Conservation (phyloP, 371 early-diverging fungal genomes). For the Mortierella sp. region DNA sequence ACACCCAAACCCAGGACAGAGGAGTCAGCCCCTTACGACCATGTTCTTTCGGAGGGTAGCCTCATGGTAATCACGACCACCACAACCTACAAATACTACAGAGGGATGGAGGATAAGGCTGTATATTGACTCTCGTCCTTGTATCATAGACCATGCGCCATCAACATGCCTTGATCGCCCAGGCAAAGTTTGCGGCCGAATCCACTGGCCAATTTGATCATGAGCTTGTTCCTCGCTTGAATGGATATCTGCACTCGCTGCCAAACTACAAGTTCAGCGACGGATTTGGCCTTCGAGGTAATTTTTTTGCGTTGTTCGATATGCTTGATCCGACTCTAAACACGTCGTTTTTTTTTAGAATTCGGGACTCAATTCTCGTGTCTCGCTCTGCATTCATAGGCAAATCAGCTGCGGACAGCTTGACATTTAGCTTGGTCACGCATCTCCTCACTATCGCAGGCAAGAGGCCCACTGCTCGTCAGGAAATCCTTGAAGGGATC, state of each 20-base stretch:
- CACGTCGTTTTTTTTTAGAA: not conserved
- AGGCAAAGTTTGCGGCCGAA: constrained; percentile 52
- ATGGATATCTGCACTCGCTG: constrained; percentile 43
- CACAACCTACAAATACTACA: too few relatives aligned
- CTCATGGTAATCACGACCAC: constrained; percentile 21
- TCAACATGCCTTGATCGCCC: constrained; percentile 48
- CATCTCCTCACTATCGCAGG: constrained; percentile 62
- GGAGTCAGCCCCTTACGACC: constrained; percentile 5
- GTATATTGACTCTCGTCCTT: not conserved
- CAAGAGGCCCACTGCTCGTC: constrained; percentile 52
- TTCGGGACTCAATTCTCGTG: not conserved
- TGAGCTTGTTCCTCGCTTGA: constrained; percentile 48
- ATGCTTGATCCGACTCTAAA: not conserved
- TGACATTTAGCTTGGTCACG: constrained; percentile 30
- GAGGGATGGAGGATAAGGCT: too few relatives aligned
- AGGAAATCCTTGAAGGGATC: constrained; percentile 57
- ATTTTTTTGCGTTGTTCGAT: not conserved
- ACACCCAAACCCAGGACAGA: constrained; percentile 16
- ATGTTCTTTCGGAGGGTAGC: constrained; percentile 28
- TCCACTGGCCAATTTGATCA: constrained; percentile 53
- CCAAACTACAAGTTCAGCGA: constrained; percentile 42
- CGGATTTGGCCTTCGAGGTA: constrained; percentile 37
- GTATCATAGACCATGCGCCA: constrained; percentile 38
- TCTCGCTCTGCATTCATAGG: constrained; percentile 9
- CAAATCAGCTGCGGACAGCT: constrained; percentile 38